phyloP scores from a whole-genome alignment of 2,329 filamentous ascomycete genomes.

The Phialocephala subalpina region DNA sequence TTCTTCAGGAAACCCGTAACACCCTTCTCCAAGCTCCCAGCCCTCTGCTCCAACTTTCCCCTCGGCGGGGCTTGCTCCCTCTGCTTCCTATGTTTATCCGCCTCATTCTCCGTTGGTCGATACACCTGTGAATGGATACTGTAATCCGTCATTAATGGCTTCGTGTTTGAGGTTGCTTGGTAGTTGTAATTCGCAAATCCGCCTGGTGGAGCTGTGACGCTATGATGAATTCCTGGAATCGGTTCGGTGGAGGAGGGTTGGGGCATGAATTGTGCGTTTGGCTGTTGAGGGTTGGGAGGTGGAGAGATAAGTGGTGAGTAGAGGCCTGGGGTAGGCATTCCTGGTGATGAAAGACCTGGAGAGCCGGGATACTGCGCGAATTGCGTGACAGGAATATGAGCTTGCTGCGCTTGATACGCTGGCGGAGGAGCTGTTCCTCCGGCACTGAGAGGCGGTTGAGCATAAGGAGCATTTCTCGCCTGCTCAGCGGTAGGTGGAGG shows the following conservation, averaged over 20 bases:
- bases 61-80: slow-evolving; percentile 54
- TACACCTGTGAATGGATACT: slow-evolving; percentile 74
- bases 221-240: not conserved
- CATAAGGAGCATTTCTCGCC: slow-evolving; percentile 9
- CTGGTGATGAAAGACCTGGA: slow-evolving; percentile 50
- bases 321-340: slow-evolving; percentile 48
- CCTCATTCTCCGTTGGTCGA: slow-evolving; percentile 70
- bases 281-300: slow-evolving; percentile 15
- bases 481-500: slow-evolving; percentile 35
- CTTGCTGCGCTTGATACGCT: slow-evolving; percentile 28
- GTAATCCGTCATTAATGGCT: slow-evolving; percentile 56
- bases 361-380: slow-evolving; percentile 55
- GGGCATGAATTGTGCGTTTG: slow-evolving; percentile 9
- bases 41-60: slow-evolving; percentile 69
- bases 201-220: slow-evolving; percentile 51
- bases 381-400: slow-evolving; percentile 47
- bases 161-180: slow-evolving; percentile 39
- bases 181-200: slow-evolving; percentile 66
- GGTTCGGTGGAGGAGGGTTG: slow-evolving; percentile 19
- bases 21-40: slow-evolving; percentile 73
- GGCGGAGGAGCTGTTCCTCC: slow-evolving; percentile 25
- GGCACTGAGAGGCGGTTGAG: slow-evolving; percentile 22
- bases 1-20: slow-evolving; percentile 78
- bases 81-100: slow-evolving; percentile 45
- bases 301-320: slow-evolving; percentile 33